Base-by-base conservation (phyloP, 2,329 filamentous ascomycete genomes). In the Fonsecaea pugnacius region DNA sequence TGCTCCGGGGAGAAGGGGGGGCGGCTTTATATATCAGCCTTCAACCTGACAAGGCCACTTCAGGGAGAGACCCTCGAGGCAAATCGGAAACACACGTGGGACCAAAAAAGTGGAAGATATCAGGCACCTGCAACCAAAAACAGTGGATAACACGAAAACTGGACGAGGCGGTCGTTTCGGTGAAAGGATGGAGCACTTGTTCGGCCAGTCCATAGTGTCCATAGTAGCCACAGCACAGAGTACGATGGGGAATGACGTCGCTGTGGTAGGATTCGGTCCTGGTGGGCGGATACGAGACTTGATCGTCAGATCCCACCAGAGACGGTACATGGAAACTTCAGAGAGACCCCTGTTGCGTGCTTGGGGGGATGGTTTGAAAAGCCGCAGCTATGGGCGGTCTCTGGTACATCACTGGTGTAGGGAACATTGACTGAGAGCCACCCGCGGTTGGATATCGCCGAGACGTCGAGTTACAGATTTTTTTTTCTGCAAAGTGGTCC, bases 141-240 rank as follows among this genome's bases (percentile, higher is more conserved):
- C 59, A 62, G 66, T 68, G 66, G 66, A 50, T 63, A 64, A 48
- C 64, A 61, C 66, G 66, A 68, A 64, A 66, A 68, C 62, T 43
- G 27, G 58, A 14, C 35, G 24, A 53, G 60, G n/a, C 55, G 36
- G 51, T 59, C 8, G 27, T 36, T 59, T 67, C 56, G 65, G 51
- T 40, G 21, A 35, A 18, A 35, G 33, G 8, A 56, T 58, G 55
- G 55, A 58, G 38, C 40, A 48, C 30, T 58, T 58, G 30, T 27
- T 35, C 38, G 40, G 16, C 9, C 48, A 27, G 40, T 48, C 18
- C 18, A 48, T 30, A 1, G 27, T 24, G 40, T 48, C 18, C 18
- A 48, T 30, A 1, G 27, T 24, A 12, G 43, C 43, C 21, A 32
- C 55, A 58, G 55, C 36, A 21, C 8, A 27, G 33, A 18, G 40